phyloP scores from a whole-genome alignment of 1,284 basidiomycete species.

The Sutorius eximius region DNA sequence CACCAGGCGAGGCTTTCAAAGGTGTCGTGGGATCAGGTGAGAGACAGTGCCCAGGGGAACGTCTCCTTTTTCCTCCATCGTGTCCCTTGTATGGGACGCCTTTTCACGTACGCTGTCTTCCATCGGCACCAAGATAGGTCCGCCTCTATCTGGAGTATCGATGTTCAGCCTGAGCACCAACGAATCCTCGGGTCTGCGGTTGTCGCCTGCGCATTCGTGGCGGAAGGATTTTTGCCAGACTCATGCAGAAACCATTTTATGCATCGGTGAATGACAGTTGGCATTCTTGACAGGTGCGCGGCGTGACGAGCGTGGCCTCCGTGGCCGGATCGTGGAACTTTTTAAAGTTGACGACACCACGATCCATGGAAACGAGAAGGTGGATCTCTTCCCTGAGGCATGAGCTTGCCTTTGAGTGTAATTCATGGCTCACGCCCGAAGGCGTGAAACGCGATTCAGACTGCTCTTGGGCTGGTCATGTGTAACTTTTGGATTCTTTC shows the following conservation, averaged over 20 bases:
- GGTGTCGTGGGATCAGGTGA: constrained; percentile 28
- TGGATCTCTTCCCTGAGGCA: neutral
- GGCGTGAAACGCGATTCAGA: constrained; percentile 29
- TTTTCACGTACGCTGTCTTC: neutral
- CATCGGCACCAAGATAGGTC: neutral
- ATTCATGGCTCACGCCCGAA: constrained; percentile 23
- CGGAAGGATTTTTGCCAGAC: neutral
- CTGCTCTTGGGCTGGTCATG: constrained; percentile 30
- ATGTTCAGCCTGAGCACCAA: neutral
- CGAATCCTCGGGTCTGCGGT: neutral
- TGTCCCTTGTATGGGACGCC: constrained; percentile 18
- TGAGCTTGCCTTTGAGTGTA: constrained; percentile 19
- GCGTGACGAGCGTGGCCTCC: neutral
- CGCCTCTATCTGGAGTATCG: neutral
- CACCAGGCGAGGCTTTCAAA: constrained; percentile 30
- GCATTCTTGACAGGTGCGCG: neutral
- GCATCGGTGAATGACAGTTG: neutral
- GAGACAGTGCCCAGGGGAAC: neutral
- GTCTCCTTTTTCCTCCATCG: constrained; percentile 12
- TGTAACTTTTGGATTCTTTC: constrained; percentile 20
- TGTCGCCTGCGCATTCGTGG: neutral
- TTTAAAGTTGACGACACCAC: neutral
- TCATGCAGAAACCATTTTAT: too few species aligned
- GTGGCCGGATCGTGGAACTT: neutral
- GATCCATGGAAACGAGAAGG: neutral